phyloP scores from a whole-genome alignment of 441 rosid species.

The Syzygium malaccense region DNA sequence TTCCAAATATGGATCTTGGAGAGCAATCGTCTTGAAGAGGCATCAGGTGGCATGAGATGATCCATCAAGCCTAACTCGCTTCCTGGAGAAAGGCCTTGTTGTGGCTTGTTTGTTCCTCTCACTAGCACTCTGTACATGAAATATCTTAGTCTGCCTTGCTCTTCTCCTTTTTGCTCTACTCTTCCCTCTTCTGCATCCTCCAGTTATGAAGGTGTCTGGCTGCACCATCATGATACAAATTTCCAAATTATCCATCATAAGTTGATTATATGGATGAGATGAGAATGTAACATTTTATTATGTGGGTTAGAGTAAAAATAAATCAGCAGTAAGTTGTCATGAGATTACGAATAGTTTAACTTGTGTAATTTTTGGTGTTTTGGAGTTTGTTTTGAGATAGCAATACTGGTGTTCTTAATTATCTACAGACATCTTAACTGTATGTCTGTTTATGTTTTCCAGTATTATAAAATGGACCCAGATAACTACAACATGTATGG shows the following conservation, averaged over 20 bases:
- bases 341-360: neutral
- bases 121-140: neutral
- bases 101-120: neutral
- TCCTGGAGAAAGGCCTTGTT: neutral
- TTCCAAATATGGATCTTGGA: neutral
- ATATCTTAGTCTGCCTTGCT: neutral
- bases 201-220: neutral
- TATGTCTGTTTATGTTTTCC: constrained; percentile 1
- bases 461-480: constrained; percentile 71
- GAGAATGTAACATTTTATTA: neutral
- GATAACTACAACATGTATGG: constrained; percentile 54
- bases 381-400: neutral
- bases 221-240: neutral
- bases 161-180: neutral
- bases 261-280: neutral
- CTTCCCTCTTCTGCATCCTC: neutral
- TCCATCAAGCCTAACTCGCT: neutral
- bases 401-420: neutral
- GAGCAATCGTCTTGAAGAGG: neutral
- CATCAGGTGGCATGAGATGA: neutral
- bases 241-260: neutral
- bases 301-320: neutral
- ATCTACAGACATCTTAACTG: neutral
- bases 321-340: neutral
- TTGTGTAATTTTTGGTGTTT: neutral